Evolutionary conservation across 2,329 filamentous ascomycete species (phyloP).

Genomic region (Botrytis elliptica): DNA sequence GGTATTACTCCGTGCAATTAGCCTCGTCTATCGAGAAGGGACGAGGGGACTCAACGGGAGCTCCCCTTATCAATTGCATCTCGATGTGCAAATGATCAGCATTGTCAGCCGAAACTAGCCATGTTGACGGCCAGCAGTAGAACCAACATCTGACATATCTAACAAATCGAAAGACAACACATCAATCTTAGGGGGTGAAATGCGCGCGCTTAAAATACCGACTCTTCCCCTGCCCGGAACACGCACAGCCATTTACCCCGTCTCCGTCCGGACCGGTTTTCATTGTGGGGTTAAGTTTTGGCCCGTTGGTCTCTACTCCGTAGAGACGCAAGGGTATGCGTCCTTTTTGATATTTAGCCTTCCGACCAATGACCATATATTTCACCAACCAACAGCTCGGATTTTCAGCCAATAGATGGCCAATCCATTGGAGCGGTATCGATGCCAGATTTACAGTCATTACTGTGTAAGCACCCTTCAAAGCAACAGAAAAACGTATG

Average conservation of each 20-base stretch:
- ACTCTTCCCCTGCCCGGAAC: neutral
- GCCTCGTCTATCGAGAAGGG: neutral
- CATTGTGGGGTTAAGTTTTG: neutral
- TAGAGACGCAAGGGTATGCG: constrained; percentile 8
- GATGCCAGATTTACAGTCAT: neutral
- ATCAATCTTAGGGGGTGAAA: neutral
- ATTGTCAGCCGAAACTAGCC: neutral
- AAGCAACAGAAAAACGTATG: constrained; percentile 3
- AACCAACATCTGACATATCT: constrained; percentile 10
- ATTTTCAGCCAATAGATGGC: constrained; percentile 15
- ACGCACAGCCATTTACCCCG: constrained; percentile 4
- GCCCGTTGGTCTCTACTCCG: neutral
- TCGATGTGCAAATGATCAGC: constrained; percentile 5
- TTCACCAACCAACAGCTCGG: neutral
- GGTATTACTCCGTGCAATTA: neutral
- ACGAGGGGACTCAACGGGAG: neutral
- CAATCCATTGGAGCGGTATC: constrained; percentile 6
- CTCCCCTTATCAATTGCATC: neutral
- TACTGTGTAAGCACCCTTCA: neutral
- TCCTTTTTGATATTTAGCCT: neutral
- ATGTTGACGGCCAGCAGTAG: neutral
- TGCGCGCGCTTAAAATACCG: constrained; percentile 12
- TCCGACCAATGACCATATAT: constrained; percentile 1
- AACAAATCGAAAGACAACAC: constrained; percentile 13
- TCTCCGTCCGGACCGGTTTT: constrained; percentile 1